These are phyloP conservation scores for Phytophthora parvispora DNA, from an alignment of 352 stramenopile species.

Conservation along the genomic window DNA sequence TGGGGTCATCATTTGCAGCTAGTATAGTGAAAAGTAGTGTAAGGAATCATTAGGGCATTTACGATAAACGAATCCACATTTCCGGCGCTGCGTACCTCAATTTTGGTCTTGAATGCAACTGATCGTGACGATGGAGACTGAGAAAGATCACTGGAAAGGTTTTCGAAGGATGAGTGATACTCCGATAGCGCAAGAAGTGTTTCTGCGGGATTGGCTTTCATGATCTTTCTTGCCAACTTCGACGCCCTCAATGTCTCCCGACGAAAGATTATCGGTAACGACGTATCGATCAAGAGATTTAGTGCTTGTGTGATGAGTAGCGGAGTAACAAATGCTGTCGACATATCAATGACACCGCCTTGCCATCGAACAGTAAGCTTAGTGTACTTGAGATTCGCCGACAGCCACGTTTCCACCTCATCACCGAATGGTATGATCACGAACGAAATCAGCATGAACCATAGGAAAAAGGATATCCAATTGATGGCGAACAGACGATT, in stretches of 20 bases:
- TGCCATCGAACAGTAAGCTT: constrained; percentile 88
- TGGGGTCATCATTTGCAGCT: constrained; percentile 92
- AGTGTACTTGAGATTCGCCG: constrained; percentile 82
- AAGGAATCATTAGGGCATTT: not conserved
- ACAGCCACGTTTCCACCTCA: constrained; percentile 83
- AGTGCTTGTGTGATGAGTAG: constrained; percentile 88
- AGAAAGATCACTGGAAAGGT: constrained; percentile 45
- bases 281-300: constrained; percentile 88
- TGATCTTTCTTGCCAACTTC: constrained; percentile 83
- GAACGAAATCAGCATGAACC: constrained; percentile 92
- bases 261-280: constrained; percentile 73
- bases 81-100: constrained; percentile 60
- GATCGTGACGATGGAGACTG: constrained; percentile 33
- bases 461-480: constrained; percentile 93
- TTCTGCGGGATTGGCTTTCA: constrained; percentile 85
- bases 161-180: constrained; percentile 87
- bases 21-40: constrained; percentile 1
- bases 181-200: constrained; percentile 84
- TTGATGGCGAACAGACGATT: constrained; percentile 91
- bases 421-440: constrained; percentile 89
- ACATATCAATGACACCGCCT: constrained; percentile 90
- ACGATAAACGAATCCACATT: not conserved
- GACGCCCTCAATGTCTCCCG: constrained; percentile 74
- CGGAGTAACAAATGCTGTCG: constrained; percentile 86
- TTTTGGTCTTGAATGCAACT: constrained; percentile 82